Evolutionary conservation across 1,139 yeast species (phyloP).

Genomic region (Hanseniaspora uvarum): DNA sequence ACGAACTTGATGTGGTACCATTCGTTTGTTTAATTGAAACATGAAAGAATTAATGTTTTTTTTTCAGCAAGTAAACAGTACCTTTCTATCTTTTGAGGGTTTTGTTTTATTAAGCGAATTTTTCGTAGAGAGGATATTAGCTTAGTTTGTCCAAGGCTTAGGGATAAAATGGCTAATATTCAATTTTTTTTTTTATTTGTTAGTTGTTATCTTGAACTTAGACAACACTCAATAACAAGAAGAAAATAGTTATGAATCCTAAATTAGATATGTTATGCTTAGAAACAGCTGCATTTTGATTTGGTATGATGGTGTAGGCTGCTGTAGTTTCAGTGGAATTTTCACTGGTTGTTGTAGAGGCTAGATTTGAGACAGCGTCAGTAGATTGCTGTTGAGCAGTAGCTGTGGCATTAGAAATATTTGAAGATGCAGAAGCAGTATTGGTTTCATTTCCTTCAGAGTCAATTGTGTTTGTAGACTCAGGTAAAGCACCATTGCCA

Average conservation of each 20-base stretch:
- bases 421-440: slow-evolving; percentile 5
- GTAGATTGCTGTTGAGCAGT: background rate
- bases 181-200: background rate
- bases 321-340: slow-evolving; percentile 10
- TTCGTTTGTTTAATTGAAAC: too few species aligned
- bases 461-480: background rate
- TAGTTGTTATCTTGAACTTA: slow-evolving; percentile 7
- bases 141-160: slow-evolving; percentile 13
- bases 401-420: background rate
- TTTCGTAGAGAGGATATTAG: background rate
- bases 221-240: slow-evolving; percentile 19
- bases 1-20: too few species aligned
- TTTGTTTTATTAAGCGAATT: background rate
- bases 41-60: too few species aligned
- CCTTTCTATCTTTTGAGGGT: too few species aligned
- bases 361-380: background rate
- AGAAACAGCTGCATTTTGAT: slow-evolving; percentile 12
- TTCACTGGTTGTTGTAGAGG: slow-evolving; percentile 3
- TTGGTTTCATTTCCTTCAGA: background rate
- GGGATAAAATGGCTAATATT: slow-evolving; percentile 15
- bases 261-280: slow-evolving; percentile 9
- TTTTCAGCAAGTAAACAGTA: too few species aligned
- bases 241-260: slow-evolving; percentile 13
- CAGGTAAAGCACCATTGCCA: background rate
- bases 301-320: slow-evolving; percentile 11